Evolutionary conservation across 768 basidiomycete genomes (phyloP).

Genomic region (Amanita inopinata): DNA sequence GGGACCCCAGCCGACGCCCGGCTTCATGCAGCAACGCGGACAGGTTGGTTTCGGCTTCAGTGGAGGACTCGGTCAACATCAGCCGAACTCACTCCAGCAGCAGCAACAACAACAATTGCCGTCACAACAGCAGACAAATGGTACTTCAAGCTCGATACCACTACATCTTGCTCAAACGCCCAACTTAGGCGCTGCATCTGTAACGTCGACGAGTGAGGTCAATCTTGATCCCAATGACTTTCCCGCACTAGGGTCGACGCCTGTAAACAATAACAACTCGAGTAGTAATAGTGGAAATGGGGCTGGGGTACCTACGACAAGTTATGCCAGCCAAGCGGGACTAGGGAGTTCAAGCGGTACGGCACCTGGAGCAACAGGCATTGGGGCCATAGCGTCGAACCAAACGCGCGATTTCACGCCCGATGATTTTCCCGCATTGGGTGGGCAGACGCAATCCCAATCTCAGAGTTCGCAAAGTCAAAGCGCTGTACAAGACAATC

Average conservation of each 20-base stretch:
- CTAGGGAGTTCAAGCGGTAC: slow-evolving; percentile 30
- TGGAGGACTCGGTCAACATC: slow-evolving; percentile 44
- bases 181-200: slow-evolving; percentile 44
- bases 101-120: slow-evolving; percentile 24
- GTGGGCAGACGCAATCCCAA: slow-evolving; percentile 46
- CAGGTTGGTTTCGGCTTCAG: slow-evolving; percentile 60
- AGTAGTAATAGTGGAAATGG: slow-evolving; percentile 27
- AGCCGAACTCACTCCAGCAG: slow-evolving; percentile 30
- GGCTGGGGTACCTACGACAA: slow-evolving; percentile 37
- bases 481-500: slow-evolving; percentile 27
- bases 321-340: slow-evolving; percentile 79
- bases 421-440: slow-evolving; percentile 84
- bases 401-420: slow-evolving; percentile 67
- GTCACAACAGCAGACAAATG: slow-evolving; percentile 46
- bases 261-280: slow-evolving; percentile 31
- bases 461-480: slow-evolving; percentile 26
- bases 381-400: slow-evolving; percentile 18
- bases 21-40: slow-evolving; percentile 55
- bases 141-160: slow-evolving; percentile 39
- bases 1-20: slow-evolving; percentile 48
- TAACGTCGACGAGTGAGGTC: slow-evolving; percentile 62
- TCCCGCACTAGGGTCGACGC: slow-evolving; percentile 70
- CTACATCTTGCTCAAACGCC: slow-evolving; percentile 49
- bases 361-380: slow-evolving; percentile 27
- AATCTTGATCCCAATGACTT: slow-evolving; percentile 83